These are phyloP conservation scores for Barnettozyma californica DNA, from an alignment of 805 yeast species.

Conservation along the genomic window DNA sequence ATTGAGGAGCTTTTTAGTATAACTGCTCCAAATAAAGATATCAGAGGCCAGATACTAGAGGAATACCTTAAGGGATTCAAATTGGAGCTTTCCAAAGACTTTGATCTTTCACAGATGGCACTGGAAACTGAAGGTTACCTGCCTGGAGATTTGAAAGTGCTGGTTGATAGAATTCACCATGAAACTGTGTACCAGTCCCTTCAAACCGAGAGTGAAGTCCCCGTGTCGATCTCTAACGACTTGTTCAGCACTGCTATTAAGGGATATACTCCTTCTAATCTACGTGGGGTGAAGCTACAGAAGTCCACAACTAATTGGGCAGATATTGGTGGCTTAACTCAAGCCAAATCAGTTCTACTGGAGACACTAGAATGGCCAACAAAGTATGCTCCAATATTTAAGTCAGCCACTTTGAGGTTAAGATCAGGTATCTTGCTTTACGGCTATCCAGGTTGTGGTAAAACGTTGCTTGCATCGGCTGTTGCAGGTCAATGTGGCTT, in stretches of 20 bases:
- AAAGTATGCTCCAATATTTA: slow-evolving; percentile 91
- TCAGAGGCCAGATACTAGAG: slow-evolving; percentile 44
- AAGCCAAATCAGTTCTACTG: slow-evolving; percentile 67
- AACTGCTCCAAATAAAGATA: slow-evolving; percentile 62
- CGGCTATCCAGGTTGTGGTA: slow-evolving; percentile 98
- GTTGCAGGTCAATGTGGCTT: slow-evolving; percentile 91
- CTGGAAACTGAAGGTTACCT: slow-evolving; percentile 84
- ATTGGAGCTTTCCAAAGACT: slow-evolving; percentile 32
- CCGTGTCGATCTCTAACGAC: slow-evolving; percentile 24
- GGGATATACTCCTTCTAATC: slow-evolving; percentile 72
- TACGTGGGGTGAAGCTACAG: slow-evolving; percentile 82
- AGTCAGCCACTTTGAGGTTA: slow-evolving; percentile 76
- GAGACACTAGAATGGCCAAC: slow-evolving; percentile 98
- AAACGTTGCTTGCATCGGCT: slow-evolving; percentile 87
- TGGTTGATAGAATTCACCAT: slow-evolving; percentile 66
- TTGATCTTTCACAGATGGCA: slow-evolving; percentile 47
- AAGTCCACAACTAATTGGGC: slow-evolving; percentile 72
- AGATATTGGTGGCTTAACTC: slow-evolving; percentile 83
- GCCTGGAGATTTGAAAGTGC: slow-evolving; percentile 71
- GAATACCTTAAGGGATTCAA: slow-evolving; percentile 20
- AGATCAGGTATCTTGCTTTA: slow-evolving; percentile 87
- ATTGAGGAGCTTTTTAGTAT: slow-evolving; percentile 58
- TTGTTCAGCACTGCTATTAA: slow-evolving; percentile 53
- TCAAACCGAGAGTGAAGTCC: slow-evolving; percentile 6
- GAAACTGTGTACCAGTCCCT: slow-evolving; percentile 28